Evolutionary conservation across 306 rosid genomes (phyloP).

Genomic region (Calophaca sinica): DNA sequence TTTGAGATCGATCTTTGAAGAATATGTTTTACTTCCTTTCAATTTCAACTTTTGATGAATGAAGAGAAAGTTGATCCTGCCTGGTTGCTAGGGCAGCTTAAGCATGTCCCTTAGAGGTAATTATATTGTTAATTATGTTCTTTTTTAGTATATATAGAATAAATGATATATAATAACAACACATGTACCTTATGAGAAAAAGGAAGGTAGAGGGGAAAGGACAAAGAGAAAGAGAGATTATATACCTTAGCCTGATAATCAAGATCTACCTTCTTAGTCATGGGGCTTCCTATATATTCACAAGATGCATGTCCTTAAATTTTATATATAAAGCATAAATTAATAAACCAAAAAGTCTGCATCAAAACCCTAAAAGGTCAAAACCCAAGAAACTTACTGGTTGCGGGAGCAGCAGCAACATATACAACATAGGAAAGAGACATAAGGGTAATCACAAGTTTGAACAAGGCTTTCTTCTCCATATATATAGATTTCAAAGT

Average conservation of each 20-base stretch:
- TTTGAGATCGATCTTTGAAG: background rate
- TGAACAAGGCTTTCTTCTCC: constrained; percentile 47
- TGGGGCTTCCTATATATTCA: constrained; percentile 42
- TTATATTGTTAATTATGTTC: background rate
- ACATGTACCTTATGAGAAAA: background rate
- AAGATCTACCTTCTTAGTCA: constrained; percentile 32
- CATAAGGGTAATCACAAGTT: constrained; percentile 37
- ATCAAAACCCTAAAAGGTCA: constrained; percentile 46
- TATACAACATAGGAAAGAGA: constrained; percentile 37
- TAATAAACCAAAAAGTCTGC: background rate
- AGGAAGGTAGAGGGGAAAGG: background rate
- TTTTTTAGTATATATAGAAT: background rate
- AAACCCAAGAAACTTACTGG: constrained; percentile 19
- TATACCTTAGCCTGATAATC: constrained; percentile 44
- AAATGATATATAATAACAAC: background rate
- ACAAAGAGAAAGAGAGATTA: background rate
- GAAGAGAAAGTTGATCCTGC: background rate
- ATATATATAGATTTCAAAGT: constrained; percentile 38
- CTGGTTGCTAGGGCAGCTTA: constrained; percentile 33
- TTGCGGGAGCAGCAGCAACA: constrained; percentile 21
- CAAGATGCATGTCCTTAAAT: background rate
- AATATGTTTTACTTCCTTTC: constrained; percentile 1
- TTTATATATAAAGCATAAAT: background rate
- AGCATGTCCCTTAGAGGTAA: background rate
- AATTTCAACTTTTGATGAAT: constrained; percentile 4